These are phyloP conservation scores for Botrytis hyacinthi DNA, from an alignment of 2,329 filamentous ascomycete species.

Conservation along the genomic window DNA sequence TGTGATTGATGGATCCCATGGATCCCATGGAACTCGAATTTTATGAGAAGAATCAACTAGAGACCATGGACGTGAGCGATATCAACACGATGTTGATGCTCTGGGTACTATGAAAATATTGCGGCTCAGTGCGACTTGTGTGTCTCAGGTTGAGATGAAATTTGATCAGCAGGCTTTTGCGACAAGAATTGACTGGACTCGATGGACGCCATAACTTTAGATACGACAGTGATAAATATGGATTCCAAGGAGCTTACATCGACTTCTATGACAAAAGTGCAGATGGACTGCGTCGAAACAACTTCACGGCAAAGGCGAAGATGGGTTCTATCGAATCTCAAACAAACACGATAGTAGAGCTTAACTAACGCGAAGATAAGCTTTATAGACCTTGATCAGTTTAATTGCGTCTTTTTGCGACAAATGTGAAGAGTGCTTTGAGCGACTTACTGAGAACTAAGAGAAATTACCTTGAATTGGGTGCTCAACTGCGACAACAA, in stretches of 20 bases:
- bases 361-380: not conserved
- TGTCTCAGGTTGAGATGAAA: not conserved
- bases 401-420: not conserved
- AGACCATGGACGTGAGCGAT: not conserved
- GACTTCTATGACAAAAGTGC: too few relatives aligned
- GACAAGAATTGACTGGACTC: not conserved
- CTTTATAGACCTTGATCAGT: accelerated
- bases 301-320: not conserved
- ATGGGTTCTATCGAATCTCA: too few relatives aligned
- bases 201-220: not conserved
- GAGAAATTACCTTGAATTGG: not conserved
- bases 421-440: too few relatives aligned
- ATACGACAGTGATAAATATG: not conserved
- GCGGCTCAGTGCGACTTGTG: not conserved
- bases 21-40: not conserved
- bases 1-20: not conserved
- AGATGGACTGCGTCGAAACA: not conserved
- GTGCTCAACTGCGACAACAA: too few relatives aligned
- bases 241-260: not conserved
- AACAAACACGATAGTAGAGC: not conserved
- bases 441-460: not conserved
- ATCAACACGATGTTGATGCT: not conserved
- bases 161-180: not conserved
- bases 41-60: not conserved
- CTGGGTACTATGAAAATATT: not conserved